phyloP scores from a whole-genome alignment of 441 rosid genomes.

The Syzygium syzygioides region DNA sequence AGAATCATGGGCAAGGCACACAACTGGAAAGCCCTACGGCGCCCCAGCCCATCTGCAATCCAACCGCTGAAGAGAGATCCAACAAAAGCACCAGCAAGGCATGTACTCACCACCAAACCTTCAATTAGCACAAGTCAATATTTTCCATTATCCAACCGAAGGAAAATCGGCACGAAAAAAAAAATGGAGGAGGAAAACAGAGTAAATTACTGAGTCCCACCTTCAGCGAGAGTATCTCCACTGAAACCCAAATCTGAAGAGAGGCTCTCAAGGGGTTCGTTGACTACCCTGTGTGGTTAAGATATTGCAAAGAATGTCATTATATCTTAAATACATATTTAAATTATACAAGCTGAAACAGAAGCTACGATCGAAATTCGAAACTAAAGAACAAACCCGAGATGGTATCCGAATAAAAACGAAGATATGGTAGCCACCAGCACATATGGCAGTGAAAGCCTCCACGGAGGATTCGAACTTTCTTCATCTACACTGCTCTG shows the following conservation, averaged over 20 bases:
- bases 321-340: background rate
- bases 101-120: conserved; percentile 14
- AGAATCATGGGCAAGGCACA: conserved; percentile 16
- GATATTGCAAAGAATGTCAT: background rate
- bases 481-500: conserved; percentile 28
- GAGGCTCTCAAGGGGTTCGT: conserved; percentile 83
- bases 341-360: conserved; percentile 1
- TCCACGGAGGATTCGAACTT: conserved; percentile 59
- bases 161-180: too few species aligned
- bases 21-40: conserved; percentile 10
- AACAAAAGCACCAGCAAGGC: conserved; percentile 3
- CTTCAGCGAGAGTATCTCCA: conserved; percentile 82
- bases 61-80: conserved; percentile 4
- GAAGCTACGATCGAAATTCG: background rate
- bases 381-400: conserved; percentile 38
- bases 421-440: conserved; percentile 49
- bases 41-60: conserved; percentile 9
- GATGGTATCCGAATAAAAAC: conserved; percentile 61
- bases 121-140: background rate
- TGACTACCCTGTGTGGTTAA: conserved; percentile 49
- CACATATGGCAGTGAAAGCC: conserved; percentile 47
- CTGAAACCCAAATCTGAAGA: conserved; percentile 71
- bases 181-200: background rate
- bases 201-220: conserved; percentile 16
- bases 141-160: background rate